Evolutionary conservation across 805 yeast genomes (phyloP).

Genomic region (Soucietia sequanensis): DNA sequence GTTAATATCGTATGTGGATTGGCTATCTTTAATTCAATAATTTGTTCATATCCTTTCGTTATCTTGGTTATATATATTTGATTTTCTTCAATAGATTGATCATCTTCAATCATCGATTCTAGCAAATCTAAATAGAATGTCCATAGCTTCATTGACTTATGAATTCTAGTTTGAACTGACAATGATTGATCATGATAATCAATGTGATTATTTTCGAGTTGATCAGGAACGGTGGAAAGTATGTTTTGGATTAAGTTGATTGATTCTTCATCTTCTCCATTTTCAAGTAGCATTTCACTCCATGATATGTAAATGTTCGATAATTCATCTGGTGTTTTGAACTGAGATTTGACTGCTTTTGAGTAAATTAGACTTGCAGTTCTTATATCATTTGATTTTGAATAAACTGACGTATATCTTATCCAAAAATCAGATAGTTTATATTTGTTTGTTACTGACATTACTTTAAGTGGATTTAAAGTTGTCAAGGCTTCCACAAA

Average conservation of each 20-base stretch:
- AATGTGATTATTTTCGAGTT: conserved; percentile 9
- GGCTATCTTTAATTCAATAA: conserved; percentile 54
- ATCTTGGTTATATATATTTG: conserved; percentile 13
- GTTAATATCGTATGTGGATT: conserved; percentile 66
- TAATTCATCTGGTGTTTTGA: conserved; percentile 57
- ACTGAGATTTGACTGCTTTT: conserved; percentile 71
- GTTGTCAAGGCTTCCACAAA: conserved; percentile 64
- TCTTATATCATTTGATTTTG: conserved; percentile 48
- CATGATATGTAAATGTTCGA: conserved; percentile 72
- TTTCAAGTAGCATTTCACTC: conserved; percentile 63
- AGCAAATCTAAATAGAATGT: conserved; percentile 66
- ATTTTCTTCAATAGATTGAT: conserved; percentile 17
- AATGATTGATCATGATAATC: conserved; percentile 38
- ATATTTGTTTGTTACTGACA: conserved; percentile 16
- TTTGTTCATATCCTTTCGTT: conserved; percentile 22
- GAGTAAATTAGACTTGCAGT: conserved; percentile 64
- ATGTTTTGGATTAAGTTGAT: conserved; percentile 33
- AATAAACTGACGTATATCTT: conserved; percentile 64
- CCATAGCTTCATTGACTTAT: conserved; percentile 69
- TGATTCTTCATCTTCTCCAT: conserved; percentile 45
- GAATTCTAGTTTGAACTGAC: conserved; percentile 58
- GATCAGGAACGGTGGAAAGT: conserved; percentile 13
- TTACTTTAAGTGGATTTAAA: conserved; percentile 57
- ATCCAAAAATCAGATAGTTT: conserved; percentile 67
- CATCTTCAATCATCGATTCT: conserved; percentile 51